Evolutionary conservation across 495 filamentous ascomycete genomes (phyloP).

Genomic region (Beverwykella pulmonaria): DNA sequence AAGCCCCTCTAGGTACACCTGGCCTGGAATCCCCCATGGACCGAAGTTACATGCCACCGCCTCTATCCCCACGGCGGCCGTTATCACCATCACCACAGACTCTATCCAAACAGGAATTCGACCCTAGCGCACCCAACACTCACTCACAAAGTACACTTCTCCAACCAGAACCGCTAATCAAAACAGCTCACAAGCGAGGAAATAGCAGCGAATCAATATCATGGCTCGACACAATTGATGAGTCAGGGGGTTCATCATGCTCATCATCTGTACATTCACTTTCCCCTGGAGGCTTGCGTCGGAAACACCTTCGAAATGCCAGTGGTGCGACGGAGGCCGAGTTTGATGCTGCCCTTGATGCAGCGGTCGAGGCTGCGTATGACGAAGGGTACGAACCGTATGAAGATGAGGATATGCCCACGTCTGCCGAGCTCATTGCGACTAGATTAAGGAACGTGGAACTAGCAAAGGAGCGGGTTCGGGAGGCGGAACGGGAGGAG

Average conservation of each 20-base stretch:
- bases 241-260: constrained; percentile 77
- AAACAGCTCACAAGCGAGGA: constrained; percentile 54
- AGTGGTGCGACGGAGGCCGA: constrained; percentile 85
- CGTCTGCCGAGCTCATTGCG: constrained; percentile 28
- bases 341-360: constrained; percentile 93
- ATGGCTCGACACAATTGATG: constrained; percentile 96
- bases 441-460: constrained; percentile 62
- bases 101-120: constrained; percentile 28
- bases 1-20: constrained; percentile 5
- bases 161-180: constrained; percentile 32
- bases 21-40: constrained; percentile 43
- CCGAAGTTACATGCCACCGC: constrained; percentile 62
- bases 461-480: constrained; percentile 74
- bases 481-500: constrained; percentile 77
- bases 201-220: constrained; percentile 78
- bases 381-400: constrained; percentile 87
- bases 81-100: constrained; percentile 41
- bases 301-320: constrained; percentile 65
- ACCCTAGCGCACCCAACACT: constrained; percentile 39
- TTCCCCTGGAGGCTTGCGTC: constrained; percentile 68
- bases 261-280: constrained; percentile 80
- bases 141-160: constrained; percentile 31
- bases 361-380: constrained; percentile 94
- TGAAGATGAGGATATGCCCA: constrained; percentile 47
- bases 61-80: constrained; percentile 63